Evolutionary conservation across 306 rosid genomes (phyloP).

Genomic region (Acmispon strigosus): DNA sequence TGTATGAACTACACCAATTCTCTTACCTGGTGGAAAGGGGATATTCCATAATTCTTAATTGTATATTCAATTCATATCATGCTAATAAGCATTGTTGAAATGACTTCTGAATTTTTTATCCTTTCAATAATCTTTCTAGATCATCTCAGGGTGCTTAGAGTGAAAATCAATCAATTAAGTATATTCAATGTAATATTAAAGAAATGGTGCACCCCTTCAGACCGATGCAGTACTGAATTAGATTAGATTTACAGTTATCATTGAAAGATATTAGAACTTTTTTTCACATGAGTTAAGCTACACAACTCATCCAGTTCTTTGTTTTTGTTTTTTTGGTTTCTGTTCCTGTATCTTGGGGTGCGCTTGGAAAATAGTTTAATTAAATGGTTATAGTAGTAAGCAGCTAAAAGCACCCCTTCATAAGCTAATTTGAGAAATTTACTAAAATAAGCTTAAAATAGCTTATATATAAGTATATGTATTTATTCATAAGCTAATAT

Average conservation of each 20-base stretch:
- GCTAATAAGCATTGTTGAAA: background rate
- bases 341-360: too few relatives aligned
- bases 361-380: too few relatives aligned
- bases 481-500: too few relatives aligned
- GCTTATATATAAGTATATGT: too few relatives aligned
- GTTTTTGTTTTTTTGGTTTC: too few relatives aligned
- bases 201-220: background rate
- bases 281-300: background rate
- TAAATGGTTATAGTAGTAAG: too few relatives aligned
- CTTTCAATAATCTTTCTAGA: background rate
- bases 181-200: background rate
- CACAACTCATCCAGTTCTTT: too few relatives aligned
- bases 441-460: too few relatives aligned
- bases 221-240: background rate
- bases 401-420: too few relatives aligned
- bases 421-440: too few relatives aligned
- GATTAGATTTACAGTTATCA: background rate
- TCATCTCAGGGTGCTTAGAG: background rate
- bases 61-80: conserved; percentile 20
- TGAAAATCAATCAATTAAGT: background rate
- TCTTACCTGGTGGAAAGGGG: background rate
- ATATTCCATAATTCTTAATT: conserved; percentile 8
- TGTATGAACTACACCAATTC: background rate
- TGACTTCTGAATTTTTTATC: background rate
- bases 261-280: background rate